Percentiles rank a stretch among this genome's conserved stretches.
These are phyloP conservation scores for Biscogniauxia mediterranea DNA, from an alignment of 2,329 filamentous ascomycete species.

Conservation along the genomic window DNA sequence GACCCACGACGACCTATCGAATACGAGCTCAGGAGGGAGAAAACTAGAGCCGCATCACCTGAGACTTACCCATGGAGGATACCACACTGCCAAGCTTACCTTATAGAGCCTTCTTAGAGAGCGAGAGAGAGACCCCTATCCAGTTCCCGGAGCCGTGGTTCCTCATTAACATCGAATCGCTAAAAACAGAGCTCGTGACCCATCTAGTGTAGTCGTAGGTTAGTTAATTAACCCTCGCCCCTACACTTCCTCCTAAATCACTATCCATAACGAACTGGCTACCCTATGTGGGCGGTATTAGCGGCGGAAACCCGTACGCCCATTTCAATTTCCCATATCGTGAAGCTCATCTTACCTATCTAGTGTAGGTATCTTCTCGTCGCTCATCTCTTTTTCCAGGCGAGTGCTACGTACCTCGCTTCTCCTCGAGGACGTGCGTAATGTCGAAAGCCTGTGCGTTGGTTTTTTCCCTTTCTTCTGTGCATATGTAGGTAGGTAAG, in stretches of 20 bases:
- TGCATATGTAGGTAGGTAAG: too few relatives aligned
- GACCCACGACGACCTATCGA: neutral
- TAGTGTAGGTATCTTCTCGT: too few relatives aligned
- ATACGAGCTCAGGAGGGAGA: neutral
- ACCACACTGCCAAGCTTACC: constrained; percentile 14
- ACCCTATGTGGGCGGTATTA: neutral
- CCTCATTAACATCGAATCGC: constrained; percentile 11
- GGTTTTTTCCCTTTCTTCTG: too few relatives aligned
- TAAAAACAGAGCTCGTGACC: constrained; percentile 5
- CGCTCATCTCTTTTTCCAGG: neutral
- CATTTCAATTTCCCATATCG: neutral
- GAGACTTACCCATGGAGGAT: constrained; percentile 26
- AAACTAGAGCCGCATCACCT: constrained; percentile 22
- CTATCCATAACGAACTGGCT: neutral
- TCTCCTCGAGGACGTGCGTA: neutral
- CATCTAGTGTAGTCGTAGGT: neutral
- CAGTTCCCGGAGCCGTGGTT: constrained; percentile 6
- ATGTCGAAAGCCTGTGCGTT: neutral
- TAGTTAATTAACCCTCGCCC: neutral
- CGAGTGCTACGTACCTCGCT: neutral
- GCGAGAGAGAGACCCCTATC: neutral
- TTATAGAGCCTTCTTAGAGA: neutral
- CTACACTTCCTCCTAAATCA: too few relatives aligned
- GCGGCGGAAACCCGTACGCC: neutral
- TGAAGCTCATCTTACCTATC: neutral